A percentile compares a stretch with the other conserved stretches of the same genome.
Conservation (phyloP, 106 monocot species). For the Agapanthus africanus region DNA sequence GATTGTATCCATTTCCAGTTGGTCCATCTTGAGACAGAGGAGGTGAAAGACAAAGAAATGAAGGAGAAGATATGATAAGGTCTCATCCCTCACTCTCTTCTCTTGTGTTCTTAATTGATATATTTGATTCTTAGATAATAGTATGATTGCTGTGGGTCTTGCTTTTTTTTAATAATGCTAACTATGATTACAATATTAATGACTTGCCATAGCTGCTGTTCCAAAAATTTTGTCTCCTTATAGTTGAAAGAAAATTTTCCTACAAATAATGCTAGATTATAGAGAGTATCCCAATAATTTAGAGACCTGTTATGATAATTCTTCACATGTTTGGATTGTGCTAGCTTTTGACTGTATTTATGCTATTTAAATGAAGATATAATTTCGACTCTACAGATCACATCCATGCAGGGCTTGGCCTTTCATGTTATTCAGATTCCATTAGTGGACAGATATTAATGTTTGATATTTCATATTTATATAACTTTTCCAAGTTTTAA, state of each 20-base stretch:
- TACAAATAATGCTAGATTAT: not conserved
- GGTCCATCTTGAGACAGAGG: not conserved
- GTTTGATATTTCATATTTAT: too few relatives aligned
- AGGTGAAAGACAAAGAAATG: not conserved
- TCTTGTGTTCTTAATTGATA: too few relatives aligned
- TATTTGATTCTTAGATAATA: too few relatives aligned
- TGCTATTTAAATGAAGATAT: not conserved
- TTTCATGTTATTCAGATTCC: too few relatives aligned
- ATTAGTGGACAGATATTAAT: not conserved
- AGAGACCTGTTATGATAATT: too few relatives aligned
- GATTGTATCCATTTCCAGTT: conserved; percentile 38
- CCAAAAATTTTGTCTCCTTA: not conserved
- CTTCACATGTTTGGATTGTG: too few relatives aligned
- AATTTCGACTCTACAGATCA: not conserved
- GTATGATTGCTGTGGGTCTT: too few relatives aligned
- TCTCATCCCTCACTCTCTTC: too few relatives aligned
- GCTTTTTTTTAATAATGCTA: not conserved
- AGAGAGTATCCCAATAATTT: too few relatives aligned
- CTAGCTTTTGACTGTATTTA: not conserved
- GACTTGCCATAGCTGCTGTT: not conserved
- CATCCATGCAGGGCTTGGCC: not conserved
- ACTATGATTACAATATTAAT: not conserved
- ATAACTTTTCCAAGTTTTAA: too few relatives aligned
- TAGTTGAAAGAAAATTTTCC: not conserved
- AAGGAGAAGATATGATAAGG: not conserved